Evolutionary conservation across 352 stramenopile genomes (phyloP).

Genomic region (Globisporangium canariense): DNA sequence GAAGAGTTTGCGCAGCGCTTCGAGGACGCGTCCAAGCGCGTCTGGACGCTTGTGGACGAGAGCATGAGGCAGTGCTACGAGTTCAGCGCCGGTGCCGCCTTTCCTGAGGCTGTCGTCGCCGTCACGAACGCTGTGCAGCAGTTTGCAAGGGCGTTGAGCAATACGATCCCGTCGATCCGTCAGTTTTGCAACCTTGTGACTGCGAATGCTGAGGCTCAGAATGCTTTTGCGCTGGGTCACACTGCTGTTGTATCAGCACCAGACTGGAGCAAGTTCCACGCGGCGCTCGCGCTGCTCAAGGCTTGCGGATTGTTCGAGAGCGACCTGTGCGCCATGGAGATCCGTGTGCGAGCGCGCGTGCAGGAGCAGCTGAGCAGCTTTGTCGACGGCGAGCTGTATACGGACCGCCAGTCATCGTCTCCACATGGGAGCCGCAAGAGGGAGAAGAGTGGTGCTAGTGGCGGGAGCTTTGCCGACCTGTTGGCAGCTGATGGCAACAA

Average conservation of each 20-base stretch:
- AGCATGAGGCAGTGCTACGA: slow-evolving; percentile 54
- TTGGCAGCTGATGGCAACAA: slow-evolving; percentile 1
- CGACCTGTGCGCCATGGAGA: slow-evolving; percentile 44
- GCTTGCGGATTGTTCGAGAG: slow-evolving; percentile 51
- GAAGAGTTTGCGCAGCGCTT: slow-evolving; percentile 55
- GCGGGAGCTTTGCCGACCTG: background rate
- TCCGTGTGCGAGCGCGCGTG: slow-evolving; percentile 47
- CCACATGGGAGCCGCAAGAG: slow-evolving; percentile 28
- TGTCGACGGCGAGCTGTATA: slow-evolving; percentile 10
- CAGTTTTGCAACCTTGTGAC: slow-evolving; percentile 34
- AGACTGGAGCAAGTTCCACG: slow-evolving; percentile 77
- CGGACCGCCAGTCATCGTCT: slow-evolving; percentile 27
- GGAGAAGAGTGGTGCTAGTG: slow-evolving; percentile 7
- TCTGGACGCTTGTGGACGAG: slow-evolving; percentile 46
- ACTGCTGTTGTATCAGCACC: slow-evolving; percentile 15
- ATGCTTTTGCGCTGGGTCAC: background rate
- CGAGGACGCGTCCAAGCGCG: slow-evolving; percentile 43
- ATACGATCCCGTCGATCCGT: slow-evolving; percentile 43
- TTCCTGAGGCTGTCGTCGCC: slow-evolving; percentile 51
- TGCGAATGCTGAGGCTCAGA: background rate
- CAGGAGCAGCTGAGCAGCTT: slow-evolving; percentile 52
- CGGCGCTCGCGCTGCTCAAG: slow-evolving; percentile 55
- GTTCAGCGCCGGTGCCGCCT: slow-evolving; percentile 52
- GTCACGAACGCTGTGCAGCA: slow-evolving; percentile 41
- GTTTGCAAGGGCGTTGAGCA: slow-evolving; percentile 37